Base-by-base conservation (phyloP, 2,329 filamentous ascomycete genomes). In the Cryoendolithus antarcticus region DNA sequence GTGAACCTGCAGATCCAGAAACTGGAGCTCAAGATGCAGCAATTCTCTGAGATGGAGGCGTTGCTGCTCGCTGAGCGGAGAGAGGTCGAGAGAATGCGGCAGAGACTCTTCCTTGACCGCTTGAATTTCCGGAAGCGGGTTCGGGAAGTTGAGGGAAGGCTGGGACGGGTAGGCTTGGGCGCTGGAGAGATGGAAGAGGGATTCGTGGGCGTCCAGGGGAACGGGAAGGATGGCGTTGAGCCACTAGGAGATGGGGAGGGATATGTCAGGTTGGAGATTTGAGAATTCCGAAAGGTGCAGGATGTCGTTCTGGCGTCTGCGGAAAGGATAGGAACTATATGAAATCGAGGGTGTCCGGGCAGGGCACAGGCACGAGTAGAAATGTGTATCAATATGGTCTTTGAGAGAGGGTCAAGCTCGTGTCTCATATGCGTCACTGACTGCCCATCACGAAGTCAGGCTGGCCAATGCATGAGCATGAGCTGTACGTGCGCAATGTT, bases 1-100 rank as follows among this genome's bases (percentile, higher is more conserved):
- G 85, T 94, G 38, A 98, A 98, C 57, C 72, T 93, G 9, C 89
- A 85, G n/a, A 70, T 96, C 28, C 82, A 94, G 57, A 98, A 98
- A 64, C 78, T 96, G 45, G 86, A 96, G 63, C 69, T 96, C 52
- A 98, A 98, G 65, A 72, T 98, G 43, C 80, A 86, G 55, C 93
- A 96, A 60, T 98, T 98, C 63, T 82, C 84, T 53, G 91, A 98
- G 61, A 88, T 98, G 74, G 91, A 98, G 63, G 74, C 83, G 11
- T 80, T 95, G 33, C 71, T 98, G 37, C 83, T 93, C 52, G 86
- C 88, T 4, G 91, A 98, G 66, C 80, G 89, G 43, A 77, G 88
- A 44, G 91, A 98, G 62, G 71, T 98, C 13, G 91, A 98, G 62
- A 77, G 88, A 41, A 85, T 84, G 31, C 78, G 89, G 24, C 88